Conservation (phyloP, 768 basidiomycete genomes). For the Leccinum fibrillosum region DNA sequence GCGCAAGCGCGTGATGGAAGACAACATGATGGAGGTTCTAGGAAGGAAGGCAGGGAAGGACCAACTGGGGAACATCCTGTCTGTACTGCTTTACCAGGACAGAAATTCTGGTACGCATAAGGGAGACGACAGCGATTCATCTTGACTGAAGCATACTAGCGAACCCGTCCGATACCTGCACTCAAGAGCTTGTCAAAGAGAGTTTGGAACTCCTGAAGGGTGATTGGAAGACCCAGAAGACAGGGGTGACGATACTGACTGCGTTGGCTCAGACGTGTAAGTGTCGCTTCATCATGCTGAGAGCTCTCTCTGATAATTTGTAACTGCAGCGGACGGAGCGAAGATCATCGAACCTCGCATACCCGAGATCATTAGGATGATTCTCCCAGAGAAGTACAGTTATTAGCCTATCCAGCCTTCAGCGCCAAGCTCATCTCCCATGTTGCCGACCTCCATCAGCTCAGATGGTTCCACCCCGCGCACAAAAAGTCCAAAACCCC, state of each 20-base stretch:
- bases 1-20: slow-evolving; percentile 9
- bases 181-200: slow-evolving; percentile 8
- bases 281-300: not conserved
- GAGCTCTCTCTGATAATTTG: not conserved
- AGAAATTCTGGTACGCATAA: slow-evolving; percentile 7
- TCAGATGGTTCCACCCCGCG: not conserved
- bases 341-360: not conserved
- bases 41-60: slow-evolving; percentile 15
- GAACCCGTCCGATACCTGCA: slow-evolving; percentile 5
- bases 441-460: not conserved
- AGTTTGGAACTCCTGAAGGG: slow-evolving; percentile 6
- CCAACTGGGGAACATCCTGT: slow-evolving; percentile 15
- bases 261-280: slow-evolving; percentile 21
- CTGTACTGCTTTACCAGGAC: slow-evolving; percentile 22
- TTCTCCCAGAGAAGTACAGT: not conserved
- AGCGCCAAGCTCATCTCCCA: not conserved
- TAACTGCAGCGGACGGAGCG: not conserved
- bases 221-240: slow-evolving; percentile 21
- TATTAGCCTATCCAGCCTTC: not conserved
- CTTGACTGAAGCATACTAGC: slow-evolving; percentile 6
- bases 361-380: not conserved
- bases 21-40: slow-evolving; percentile 19
- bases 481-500: not conserved
- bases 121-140: no score
- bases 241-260: slow-evolving; percentile 22